These are phyloP conservation scores for Hypoxylon sp. DNA, from an alignment of 2,329 filamentous ascomycete genomes.

Conservation along the genomic window DNA sequence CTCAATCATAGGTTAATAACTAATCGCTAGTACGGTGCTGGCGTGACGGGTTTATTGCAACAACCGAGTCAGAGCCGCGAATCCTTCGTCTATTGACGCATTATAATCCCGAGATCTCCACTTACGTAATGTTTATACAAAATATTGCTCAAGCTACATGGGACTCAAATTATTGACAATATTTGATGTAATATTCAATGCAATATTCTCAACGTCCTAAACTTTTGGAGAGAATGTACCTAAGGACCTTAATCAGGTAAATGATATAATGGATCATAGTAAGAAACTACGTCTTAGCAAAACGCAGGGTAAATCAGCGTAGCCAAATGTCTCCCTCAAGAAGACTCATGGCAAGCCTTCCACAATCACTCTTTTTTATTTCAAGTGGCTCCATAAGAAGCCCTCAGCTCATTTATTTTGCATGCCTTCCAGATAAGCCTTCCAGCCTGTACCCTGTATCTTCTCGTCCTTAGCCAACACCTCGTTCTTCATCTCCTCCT, in stretches of 20 bases:
- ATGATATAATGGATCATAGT: not conserved
- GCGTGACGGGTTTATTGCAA: not conserved
- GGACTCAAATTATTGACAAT: not conserved
- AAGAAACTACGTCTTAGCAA: not conserved
- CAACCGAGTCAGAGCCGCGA: not conserved
- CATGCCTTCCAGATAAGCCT: conserved; percentile 65
- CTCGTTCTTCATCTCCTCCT: conserved; percentile 72
- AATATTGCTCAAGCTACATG: not conserved
- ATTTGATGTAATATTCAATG: not conserved
- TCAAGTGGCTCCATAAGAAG: not conserved
- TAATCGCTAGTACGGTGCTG: not conserved
- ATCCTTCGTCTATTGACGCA: not conserved
- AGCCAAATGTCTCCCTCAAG: not conserved
- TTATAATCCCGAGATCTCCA: not conserved
- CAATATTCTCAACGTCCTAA: too few species aligned
- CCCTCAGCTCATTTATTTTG: conserved; percentile 25
- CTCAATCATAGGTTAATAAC: not conserved
- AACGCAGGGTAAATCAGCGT: not conserved
- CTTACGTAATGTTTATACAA: not conserved
- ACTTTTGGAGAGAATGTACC: too few species aligned
- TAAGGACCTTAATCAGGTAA: not conserved
- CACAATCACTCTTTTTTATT: not conserved
- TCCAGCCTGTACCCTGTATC: conserved; percentile 69
- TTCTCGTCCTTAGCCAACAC: conserved; percentile 74
- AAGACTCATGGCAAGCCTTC: not conserved